These are phyloP conservation scores for Baudoinia panamericana DNA, from an alignment of 495 filamentous ascomycete species.

Conservation along the genomic window DNA sequence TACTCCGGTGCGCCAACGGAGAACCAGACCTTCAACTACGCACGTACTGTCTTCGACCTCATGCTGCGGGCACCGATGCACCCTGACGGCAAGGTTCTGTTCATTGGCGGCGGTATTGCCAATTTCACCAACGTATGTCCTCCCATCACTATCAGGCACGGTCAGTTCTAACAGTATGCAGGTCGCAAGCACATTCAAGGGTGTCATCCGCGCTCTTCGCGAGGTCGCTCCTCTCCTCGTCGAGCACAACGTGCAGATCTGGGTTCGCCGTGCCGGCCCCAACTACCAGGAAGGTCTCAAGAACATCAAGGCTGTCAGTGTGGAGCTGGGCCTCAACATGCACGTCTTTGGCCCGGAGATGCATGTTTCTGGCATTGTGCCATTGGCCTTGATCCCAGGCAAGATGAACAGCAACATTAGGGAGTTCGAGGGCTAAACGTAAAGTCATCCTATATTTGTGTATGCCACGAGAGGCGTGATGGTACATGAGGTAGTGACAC, in stretches of 20 bases:
- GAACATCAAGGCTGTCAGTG: conserved; percentile 94
- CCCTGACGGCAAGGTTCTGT: conserved; percentile 91
- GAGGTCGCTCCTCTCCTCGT: conserved; percentile 73
- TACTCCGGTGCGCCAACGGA: conserved; percentile 98
- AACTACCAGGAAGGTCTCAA: conserved; percentile 99
- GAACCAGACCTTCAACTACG: conserved; percentile 97
- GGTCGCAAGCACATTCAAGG: conserved; percentile 97
- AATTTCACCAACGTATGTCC: conserved; percentile 79
- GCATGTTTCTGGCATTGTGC: conserved; percentile 63
- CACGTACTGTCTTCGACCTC: conserved; percentile 87
- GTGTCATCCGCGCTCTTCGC: conserved; percentile 92
- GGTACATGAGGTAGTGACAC: no score
- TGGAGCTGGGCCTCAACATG: conserved; percentile 86
- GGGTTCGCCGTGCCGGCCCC: conserved; percentile 96
- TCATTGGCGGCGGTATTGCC: conserved; percentile 99
- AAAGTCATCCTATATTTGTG: no score
- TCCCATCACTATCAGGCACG: not conserved
- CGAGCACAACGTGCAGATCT: conserved; percentile 98
- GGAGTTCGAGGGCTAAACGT: conserved; percentile 34
- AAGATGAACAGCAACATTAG: conserved; percentile 37
- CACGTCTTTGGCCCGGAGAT: conserved; percentile 98
- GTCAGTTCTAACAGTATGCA: no score
- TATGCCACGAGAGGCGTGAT: no score
- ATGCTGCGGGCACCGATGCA: conserved; percentile 85
- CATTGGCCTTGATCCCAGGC: conserved; percentile 46